Evolutionary conservation across 1,139 yeast genomes (phyloP).

Genomic region (Pichia sp.): DNA sequence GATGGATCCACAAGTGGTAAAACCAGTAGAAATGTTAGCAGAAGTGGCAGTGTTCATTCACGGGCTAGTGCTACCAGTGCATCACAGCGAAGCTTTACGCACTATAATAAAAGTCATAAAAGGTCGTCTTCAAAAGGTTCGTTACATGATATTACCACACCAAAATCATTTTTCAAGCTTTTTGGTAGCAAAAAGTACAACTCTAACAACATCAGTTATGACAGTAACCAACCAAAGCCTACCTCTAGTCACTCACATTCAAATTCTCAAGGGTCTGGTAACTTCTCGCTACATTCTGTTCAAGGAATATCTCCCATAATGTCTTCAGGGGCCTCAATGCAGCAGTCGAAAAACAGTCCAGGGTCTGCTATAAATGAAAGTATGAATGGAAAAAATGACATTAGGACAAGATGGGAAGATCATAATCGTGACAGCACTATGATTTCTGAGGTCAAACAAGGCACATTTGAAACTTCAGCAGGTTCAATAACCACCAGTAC

Average conservation of each 20-base stretch:
- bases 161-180: slow-evolving; percentile 33
- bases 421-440: neutral
- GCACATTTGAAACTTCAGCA: neutral
- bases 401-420: slow-evolving; percentile 4
- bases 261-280: slow-evolving; percentile 9
- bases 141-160: slow-evolving; percentile 27
- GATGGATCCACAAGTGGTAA: slow-evolving; percentile 3
- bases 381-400: neutral
- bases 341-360: neutral
- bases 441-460: neutral
- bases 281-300: slow-evolving; percentile 1
- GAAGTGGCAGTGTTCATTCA: slow-evolving; percentile 9
- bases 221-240: neutral
- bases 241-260: slow-evolving; percentile 10
- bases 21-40: slow-evolving; percentile 4
- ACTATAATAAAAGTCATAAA: slow-evolving; percentile 20
- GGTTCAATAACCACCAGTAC: neutral
- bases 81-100: slow-evolving; percentile 54
- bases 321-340: neutral
- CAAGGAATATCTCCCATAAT: slow-evolving; percentile 6
- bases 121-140: slow-evolving; percentile 30
- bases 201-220: neutral
- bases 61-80: slow-evolving; percentile 24
- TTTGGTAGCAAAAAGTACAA: slow-evolving; percentile 21
- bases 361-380: neutral